Percentiles rank a stretch among this genome's conserved stretches.
Evolutionary conservation across 345 rosid genomes (phyloP).

Genomic region (Salix caprea): DNA sequence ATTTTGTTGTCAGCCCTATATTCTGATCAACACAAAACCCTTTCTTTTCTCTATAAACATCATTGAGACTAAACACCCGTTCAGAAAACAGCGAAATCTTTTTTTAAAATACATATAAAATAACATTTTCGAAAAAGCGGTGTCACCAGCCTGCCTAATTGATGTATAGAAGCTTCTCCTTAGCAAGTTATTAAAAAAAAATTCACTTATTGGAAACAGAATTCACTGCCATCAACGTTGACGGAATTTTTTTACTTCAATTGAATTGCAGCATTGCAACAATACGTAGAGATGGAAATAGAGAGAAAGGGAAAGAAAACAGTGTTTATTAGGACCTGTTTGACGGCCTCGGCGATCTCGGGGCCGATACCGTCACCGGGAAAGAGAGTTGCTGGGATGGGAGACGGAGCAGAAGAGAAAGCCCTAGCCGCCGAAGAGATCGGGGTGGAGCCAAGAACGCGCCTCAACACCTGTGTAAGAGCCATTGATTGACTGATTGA

Average conservation of each 20-base stretch:
- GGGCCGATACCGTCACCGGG: constrained; percentile 99
- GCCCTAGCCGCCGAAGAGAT: constrained; percentile 34
- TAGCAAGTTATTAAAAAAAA: background rate
- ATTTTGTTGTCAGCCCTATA: background rate
- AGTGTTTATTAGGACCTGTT: constrained; percentile 40
- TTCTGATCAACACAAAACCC: background rate
- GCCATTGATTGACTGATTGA: constrained; percentile 13
- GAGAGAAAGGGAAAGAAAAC: background rate
- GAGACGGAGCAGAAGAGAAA: constrained; percentile 48
- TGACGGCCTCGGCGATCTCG: constrained; percentile 95
- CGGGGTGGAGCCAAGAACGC: constrained; percentile 29
- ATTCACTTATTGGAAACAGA: background rate
- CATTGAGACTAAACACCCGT: background rate
- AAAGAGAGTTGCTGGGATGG: constrained; percentile 87
- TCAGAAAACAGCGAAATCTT: background rate
- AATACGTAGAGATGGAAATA: background rate
- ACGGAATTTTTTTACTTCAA: background rate
- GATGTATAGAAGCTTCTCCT: no score
- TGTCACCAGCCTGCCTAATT: background rate
- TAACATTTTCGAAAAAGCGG: background rate
- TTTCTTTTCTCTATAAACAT: background rate
- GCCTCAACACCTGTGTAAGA: constrained; percentile 32
- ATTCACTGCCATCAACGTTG: background rate
- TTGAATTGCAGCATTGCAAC: no score
- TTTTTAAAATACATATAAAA: background rate